Evolutionary conservation across 768 basidiomycete species (phyloP), one percentile per base, ranked within the genome.

Genomic region (Panus rudis): DNA sequence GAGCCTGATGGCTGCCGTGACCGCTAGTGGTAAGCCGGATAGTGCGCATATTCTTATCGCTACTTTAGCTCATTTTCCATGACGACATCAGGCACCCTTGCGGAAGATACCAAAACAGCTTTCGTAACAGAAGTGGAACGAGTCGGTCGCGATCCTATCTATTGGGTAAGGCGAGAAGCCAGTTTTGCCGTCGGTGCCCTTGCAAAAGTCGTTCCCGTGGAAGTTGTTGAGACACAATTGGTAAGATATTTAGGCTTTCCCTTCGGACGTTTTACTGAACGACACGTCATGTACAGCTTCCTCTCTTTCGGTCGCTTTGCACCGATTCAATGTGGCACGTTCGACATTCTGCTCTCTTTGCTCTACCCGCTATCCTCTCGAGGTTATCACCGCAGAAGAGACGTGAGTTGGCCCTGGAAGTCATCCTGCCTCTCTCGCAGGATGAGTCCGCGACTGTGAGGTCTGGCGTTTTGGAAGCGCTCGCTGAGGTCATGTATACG

Each of bases 1-100:
- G 91, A 90, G 88, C 58, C 66, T 96, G 39, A 87, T 94, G 69
- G 92, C 92, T 28, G 81, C 89, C 6, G 79, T 92, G 11, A 77
- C 85, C 23, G 87, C 90, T 21, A 80, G 78, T 49, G 82, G 84
- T 86, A 59, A 57, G 73, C 67, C 45, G 35, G 12, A 37, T 43
- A 41, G 46, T 26, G 6, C 30, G 41, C 12, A 47, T 42, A 42
- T 43, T 33, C 43, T 27, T 39, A 30, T 47, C 11, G 20, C 17
- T 42, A 38, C 6, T n/a, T n/a, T n/a, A n/a, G n/a, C n/a, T n/a
- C n/a, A 14, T 39, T 12, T 39, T 27, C 45, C 19, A 19, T n/a
- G n/a, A n/a, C n/a, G n/a, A n/a, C n/a, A n/a, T n/a, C 46, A 84
- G 82, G 79, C 35, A 68, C 71, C 3, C 55, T 84, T 49, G 69